Base-by-base conservation (phyloP, 2,329 filamentous ascomycete species). In the Aspergillus clavatus region DNA sequence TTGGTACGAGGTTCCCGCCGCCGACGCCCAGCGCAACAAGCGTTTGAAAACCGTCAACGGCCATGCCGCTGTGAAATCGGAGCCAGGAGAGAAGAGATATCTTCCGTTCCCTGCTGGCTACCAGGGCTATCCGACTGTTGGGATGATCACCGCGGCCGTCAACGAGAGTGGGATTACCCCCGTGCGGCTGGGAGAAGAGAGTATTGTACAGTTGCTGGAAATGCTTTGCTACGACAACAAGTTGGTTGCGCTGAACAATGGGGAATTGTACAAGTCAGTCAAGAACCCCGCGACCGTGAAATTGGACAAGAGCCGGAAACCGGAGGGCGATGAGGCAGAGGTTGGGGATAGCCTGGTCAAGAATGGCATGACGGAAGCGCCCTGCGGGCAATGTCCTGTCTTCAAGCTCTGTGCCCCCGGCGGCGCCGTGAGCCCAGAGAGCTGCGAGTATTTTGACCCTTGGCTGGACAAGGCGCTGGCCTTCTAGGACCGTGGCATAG, bases 371-470 rank as follows among this genome's bases (percentile, higher is more conserved):
- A 94, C 87, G 1, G 89, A 96, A 66, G 84, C 86, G 2, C 93
- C 93, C 1, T 98, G 93, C 66, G 90, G 91, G 2, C 78, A 82
- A 44, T 98, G 93, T 67, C 93, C 93, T 0, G 91, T 96, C 2
- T 95, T 95, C 64, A 86, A 93, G 46, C 77, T 97, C 2, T 98
- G 93, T 64, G 86, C 88, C 54, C 88, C 95, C 49, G 89, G 89
- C 5, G 91, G 91, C 0, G 88, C 89, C 0, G 89, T 98, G 18
- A 94, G 85, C 59, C 88, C 91, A 0, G 85, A 82, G 53, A 95
- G 86, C 40, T 98, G 93, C 68, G 85, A 89, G 43, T 98, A 98
- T 63, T 96, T 95, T 61, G 80, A 86, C 52, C 80, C 83, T 42
- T 98, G 93, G 93, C 69, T 96, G 37, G 78, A 60, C 42, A 65